Conservation (phyloP, 192 early-diverging fungal species). For the Dispira parvispora region DNA sequence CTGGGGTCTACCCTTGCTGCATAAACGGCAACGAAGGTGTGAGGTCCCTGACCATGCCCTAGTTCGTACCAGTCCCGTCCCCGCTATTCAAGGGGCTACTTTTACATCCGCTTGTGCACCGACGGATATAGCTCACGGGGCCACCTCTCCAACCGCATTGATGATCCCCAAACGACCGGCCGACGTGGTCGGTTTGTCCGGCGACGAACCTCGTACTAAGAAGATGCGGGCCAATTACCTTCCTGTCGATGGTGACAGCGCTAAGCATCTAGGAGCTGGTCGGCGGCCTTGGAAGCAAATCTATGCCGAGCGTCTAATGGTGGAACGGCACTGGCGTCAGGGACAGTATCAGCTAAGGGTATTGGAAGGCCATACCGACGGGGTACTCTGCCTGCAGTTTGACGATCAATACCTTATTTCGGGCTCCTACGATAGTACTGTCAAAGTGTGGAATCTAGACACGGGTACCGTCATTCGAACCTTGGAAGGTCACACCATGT, state of each 20-base stretch:
- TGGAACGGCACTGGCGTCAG: constrained; percentile 90
- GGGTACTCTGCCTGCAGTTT: constrained; percentile 80
- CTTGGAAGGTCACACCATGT: constrained; percentile 69
- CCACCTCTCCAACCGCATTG: too few species aligned
- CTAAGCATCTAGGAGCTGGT: neutral
- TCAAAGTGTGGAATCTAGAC: constrained; percentile 78
- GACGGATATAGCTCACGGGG: too few species aligned
- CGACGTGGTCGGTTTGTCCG: too few species aligned
- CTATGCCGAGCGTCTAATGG: constrained; percentile 77
- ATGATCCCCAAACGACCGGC: too few species aligned
- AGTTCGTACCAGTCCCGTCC: constrained; percentile 49
- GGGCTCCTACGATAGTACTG: constrained; percentile 74
- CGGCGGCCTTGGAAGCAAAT: constrained; percentile 88
- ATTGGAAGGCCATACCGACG: constrained; percentile 71
- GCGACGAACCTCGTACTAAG: too few species aligned
- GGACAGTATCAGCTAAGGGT: constrained; percentile 46
- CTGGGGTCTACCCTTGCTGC: constrained; percentile 85
- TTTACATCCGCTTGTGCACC: too few species aligned
- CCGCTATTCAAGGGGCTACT: too few species aligned
- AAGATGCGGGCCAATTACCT: too few species aligned
- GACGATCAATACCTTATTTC: constrained; percentile 71
- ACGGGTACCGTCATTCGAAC: constrained; percentile 62
- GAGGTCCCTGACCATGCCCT: constrained; percentile 10
- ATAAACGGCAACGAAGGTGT: constrained; percentile 20
- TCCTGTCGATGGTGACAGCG: too few species aligned